Conservation (phyloP, 306 rosid genomes). For the Malus sylvestris region DNA sequence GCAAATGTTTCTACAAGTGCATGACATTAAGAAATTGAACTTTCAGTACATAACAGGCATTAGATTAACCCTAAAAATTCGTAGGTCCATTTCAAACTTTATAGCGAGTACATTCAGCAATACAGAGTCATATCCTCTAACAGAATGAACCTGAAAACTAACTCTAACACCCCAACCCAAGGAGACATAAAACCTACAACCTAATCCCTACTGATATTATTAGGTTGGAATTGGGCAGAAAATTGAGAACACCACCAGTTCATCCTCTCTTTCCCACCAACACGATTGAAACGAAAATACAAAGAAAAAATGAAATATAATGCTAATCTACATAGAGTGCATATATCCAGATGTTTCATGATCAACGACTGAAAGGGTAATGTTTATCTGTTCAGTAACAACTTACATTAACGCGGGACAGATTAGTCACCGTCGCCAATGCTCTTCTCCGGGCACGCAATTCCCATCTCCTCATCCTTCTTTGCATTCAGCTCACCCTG, state of each 20-base stretch:
- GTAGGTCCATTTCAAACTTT: conserved; percentile 14
- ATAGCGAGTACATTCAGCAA: conserved; percentile 1
- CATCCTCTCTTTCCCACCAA: conserved; percentile 14
- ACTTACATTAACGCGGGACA: conserved; percentile 37
- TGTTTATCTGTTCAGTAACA: conserved; percentile 19
- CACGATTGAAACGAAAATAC: background rate
- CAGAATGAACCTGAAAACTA: conserved; percentile 3
- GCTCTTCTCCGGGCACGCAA: conserved; percentile 34
- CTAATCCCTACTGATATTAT: conserved; percentile 12
- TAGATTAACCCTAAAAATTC: conserved; percentile 3
- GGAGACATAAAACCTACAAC: conserved; percentile 8
- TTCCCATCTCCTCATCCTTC: conserved; percentile 27
- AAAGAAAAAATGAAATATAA: background rate
- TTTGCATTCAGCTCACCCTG: background rate
- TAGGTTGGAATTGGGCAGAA: background rate
- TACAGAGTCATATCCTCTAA: conserved; percentile 3
- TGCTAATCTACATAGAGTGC: conserved; percentile 15
- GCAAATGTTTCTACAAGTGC: background rate
- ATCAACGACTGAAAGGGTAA: background rate
- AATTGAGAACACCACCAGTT: conserved; percentile 13
- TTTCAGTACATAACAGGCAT: background rate
- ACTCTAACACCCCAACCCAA: conserved; percentile 2
- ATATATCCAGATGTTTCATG: conserved; percentile 16
- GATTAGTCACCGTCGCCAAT: conserved; percentile 26
- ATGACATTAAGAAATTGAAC: background rate